phyloP scores from a whole-genome alignment of 768 basidiomycete genomes.

The Trametes maxima region DNA sequence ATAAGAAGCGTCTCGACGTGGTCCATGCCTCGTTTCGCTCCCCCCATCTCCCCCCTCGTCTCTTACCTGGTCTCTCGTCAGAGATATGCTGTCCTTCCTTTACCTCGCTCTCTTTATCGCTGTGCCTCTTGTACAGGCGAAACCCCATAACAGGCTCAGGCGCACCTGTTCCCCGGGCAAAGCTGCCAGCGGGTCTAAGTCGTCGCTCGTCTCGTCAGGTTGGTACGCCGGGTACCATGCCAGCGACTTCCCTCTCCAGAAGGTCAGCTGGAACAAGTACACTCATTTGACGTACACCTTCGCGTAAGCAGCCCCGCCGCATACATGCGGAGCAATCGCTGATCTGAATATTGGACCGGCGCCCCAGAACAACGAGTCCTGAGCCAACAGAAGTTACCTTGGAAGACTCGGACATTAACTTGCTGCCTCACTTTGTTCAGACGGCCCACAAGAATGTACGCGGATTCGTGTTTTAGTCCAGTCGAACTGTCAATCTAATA shows the following conservation, averaged over 20 bases:
- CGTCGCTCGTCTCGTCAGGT: slow-evolving; percentile 44
- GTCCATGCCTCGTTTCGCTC: background rate
- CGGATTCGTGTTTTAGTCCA: background rate
- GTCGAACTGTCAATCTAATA: background rate
- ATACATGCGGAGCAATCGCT: no score
- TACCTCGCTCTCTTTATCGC: slow-evolving; percentile 12
- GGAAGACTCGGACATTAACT: slow-evolving; percentile 26
- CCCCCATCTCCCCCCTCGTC: no score
- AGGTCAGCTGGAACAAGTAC: slow-evolving; percentile 59
- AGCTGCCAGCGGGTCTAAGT: slow-evolving; percentile 2
- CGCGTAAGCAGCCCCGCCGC: slow-evolving; percentile 47
- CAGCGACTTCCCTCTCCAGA: slow-evolving; percentile 40
- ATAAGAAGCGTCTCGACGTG: background rate
- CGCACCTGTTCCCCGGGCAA: slow-evolving; percentile 3
- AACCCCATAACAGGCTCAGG: slow-evolving; percentile 5
- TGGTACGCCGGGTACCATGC: slow-evolving; percentile 62
- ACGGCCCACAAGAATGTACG: slow-evolving; percentile 31
- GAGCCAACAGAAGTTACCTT: slow-evolving; percentile 30
- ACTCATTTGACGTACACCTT: slow-evolving; percentile 61
- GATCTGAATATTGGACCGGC: background rate
- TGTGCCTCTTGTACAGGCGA: slow-evolving; percentile 14
- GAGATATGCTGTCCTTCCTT: slow-evolving; percentile 23
- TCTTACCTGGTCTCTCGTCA: background rate
- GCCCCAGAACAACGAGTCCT: slow-evolving; percentile 21
- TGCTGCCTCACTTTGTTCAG: slow-evolving; percentile 30